Evolutionary conservation across 2,329 filamentous ascomycete species (phyloP).

Genomic region (Colletotrichum tropicicola): DNA sequence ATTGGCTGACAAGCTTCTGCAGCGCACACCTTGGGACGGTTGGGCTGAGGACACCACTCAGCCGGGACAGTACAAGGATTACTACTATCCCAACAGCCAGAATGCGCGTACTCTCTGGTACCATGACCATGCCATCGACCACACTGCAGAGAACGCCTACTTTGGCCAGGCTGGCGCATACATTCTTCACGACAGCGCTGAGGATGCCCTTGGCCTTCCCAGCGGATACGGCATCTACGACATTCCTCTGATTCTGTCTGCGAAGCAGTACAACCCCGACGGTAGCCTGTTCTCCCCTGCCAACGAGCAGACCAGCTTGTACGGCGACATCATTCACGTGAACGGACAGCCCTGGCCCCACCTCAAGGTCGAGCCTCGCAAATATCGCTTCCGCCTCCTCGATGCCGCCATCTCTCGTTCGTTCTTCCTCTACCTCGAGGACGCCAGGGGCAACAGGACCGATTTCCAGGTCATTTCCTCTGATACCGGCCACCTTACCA

Average conservation of each 20-base stretch:
- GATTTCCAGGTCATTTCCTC: conserved; percentile 58
- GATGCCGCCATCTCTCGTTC: conserved; percentile 51
- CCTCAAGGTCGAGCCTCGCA: conserved; percentile 60
- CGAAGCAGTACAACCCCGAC: conserved; percentile 53
- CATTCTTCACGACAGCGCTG: conserved; percentile 54
- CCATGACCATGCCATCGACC: conserved; percentile 48
- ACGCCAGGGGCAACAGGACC: conserved; percentile 35
- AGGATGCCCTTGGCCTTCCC: conserved; percentile 54
- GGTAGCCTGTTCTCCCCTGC: conserved; percentile 51
- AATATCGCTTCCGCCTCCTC: conserved; percentile 61
- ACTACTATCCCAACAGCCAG: conserved; percentile 64
- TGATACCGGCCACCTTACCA: conserved; percentile 55
- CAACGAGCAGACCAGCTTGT: conserved; percentile 51
- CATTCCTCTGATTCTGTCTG: conserved; percentile 53
- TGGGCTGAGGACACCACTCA: conserved; percentile 59
- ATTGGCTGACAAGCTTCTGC: background rate
- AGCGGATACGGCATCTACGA: conserved; percentile 50
- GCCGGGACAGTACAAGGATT: conserved; percentile 60
- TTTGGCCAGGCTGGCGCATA: conserved; percentile 61
- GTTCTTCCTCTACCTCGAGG: conserved; percentile 52
- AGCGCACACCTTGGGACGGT: conserved; percentile 52
- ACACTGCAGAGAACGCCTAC: conserved; percentile 60
- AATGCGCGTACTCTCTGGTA: conserved; percentile 59
- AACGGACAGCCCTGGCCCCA: conserved; percentile 65
- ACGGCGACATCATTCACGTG: conserved; percentile 62